Conservation (phyloP, 2,329 filamentous ascomycete genomes). For the Fusarium sp. region DNA sequence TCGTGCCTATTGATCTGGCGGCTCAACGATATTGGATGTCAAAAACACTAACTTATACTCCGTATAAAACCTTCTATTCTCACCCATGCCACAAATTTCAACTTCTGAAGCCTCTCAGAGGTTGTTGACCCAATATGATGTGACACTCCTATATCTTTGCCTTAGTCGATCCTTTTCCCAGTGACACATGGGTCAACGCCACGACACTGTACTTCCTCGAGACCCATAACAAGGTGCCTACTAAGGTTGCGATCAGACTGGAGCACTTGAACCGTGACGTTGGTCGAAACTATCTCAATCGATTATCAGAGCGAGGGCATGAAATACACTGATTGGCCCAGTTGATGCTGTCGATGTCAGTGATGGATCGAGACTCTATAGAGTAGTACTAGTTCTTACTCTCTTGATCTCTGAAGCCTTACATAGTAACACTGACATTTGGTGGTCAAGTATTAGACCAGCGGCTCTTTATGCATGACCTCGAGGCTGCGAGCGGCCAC, state of each 20-base stretch:
- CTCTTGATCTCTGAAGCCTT: background rate
- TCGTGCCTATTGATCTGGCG: background rate
- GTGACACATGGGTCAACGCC: background rate
- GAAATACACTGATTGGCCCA: background rate
- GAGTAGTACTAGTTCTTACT: background rate
- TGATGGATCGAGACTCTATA: background rate
- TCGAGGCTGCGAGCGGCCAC: background rate
- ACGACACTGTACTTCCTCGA: background rate
- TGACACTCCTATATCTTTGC: slow-evolving; percentile 5
- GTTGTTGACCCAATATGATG: background rate
- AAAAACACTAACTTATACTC: background rate
- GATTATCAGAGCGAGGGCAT: background rate
- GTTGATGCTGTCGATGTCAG: background rate
- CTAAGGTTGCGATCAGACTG: background rate
- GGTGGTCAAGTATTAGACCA: background rate
- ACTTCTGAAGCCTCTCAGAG: background rate
- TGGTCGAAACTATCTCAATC: background rate
- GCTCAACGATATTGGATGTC: background rate
- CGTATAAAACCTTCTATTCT: background rate
- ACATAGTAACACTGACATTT: background rate
- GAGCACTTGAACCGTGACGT: background rate
- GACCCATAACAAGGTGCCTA: background rate
- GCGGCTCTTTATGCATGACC: background rate
- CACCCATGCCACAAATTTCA: background rate
- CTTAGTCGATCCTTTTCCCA: background rate